Conservation (phyloP, 495 filamentous ascomycete species). For the Penicillium egyptiacum region DNA sequence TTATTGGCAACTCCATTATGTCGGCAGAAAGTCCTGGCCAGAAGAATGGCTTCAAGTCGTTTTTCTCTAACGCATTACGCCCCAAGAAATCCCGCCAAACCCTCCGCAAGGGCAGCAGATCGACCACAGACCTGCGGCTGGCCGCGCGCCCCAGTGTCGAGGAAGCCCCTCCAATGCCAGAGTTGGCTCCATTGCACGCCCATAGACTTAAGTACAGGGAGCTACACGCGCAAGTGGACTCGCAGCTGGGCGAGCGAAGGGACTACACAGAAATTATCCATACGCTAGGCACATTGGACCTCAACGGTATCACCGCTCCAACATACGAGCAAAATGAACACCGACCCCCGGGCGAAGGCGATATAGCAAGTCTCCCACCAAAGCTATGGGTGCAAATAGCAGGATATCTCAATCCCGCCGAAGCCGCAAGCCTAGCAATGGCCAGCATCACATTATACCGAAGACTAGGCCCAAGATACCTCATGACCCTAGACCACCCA, state of each 20-base stretch:
- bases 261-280: constrained; percentile 53
- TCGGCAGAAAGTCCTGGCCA: constrained; percentile 38
- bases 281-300: constrained; percentile 42
- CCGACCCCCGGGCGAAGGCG: constrained; percentile 42
- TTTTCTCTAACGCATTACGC: constrained; percentile 39
- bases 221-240: constrained; percentile 36
- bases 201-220: constrained; percentile 43
- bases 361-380: constrained; percentile 45
- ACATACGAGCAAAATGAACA: constrained; percentile 19
- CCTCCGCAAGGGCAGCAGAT: constrained; percentile 43
- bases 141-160: constrained; percentile 28
- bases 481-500: constrained; percentile 34
- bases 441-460: constrained; percentile 46
- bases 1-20: constrained; percentile 25
- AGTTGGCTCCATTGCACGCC: constrained; percentile 38
- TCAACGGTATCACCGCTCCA: constrained; percentile 26
- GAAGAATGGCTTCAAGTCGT: constrained; percentile 36
- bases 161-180: constrained; percentile 38
- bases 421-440: constrained; percentile 49
- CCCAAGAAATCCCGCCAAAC: constrained; percentile 50
- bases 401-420: constrained; percentile 40
- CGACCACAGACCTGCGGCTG: constrained; percentile 35
- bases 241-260: constrained; percentile 48
- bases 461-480: constrained; percentile 40
- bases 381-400: constrained; percentile 47